Percentiles rank a stretch among this genome's conserved stretches.
phyloP scores from a whole-genome alignment of 2,329 filamentous ascomycete genomes.

The Penicillium capsulatum region DNA sequence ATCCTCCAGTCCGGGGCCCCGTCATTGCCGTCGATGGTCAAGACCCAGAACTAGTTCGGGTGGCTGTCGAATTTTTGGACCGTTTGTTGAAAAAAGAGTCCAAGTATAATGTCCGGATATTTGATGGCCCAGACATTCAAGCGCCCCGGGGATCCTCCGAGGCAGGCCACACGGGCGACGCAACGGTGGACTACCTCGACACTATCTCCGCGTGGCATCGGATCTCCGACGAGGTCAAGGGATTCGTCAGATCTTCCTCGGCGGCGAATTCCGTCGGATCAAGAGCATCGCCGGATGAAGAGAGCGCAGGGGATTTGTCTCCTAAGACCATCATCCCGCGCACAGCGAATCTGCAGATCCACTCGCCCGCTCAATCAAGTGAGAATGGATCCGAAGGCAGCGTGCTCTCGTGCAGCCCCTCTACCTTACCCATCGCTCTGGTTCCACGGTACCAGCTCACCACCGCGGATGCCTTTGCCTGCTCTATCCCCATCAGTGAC shows the following conservation, averaged over 20 bases:
- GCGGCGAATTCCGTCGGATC: conserved; percentile 11
- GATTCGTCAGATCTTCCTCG: conserved; percentile 47
- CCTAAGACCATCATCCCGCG: conserved; percentile 33
- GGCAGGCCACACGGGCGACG: conserved; percentile 43
- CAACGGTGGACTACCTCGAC: conserved; percentile 57
- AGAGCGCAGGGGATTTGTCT: conserved; percentile 23
- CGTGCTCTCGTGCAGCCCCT: conserved; percentile 9
- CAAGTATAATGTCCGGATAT: conserved; percentile 49
- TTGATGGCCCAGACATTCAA: conserved; percentile 44
- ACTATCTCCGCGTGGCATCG: conserved; percentile 70
- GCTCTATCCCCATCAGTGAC: conserved; percentile 68
- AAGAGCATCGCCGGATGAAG: conserved; percentile 16
- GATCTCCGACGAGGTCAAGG: conserved; percentile 66
- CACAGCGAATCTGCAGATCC: conserved; percentile 27
- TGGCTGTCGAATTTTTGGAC: conserved; percentile 62
- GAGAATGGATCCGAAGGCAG: conserved; percentile 25
- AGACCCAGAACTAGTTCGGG: conserved; percentile 58
- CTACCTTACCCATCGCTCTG: conserved; percentile 65
- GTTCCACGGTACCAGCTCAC: conserved; percentile 77
- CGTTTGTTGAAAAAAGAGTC: conserved; percentile 50
- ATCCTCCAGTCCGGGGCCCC: conserved; percentile 58
- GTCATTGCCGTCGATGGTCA: conserved; percentile 81
- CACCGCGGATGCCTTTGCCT: conserved; percentile 70
- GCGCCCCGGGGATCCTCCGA: conserved; percentile 18
- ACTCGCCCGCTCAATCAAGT: conserved; percentile 29